A percentile compares a stretch with the other conserved stretches of the same genome.
Evolutionary conservation across 768 basidiomycete species (phyloP).

Genomic region (Leccinum ochraceum): DNA sequence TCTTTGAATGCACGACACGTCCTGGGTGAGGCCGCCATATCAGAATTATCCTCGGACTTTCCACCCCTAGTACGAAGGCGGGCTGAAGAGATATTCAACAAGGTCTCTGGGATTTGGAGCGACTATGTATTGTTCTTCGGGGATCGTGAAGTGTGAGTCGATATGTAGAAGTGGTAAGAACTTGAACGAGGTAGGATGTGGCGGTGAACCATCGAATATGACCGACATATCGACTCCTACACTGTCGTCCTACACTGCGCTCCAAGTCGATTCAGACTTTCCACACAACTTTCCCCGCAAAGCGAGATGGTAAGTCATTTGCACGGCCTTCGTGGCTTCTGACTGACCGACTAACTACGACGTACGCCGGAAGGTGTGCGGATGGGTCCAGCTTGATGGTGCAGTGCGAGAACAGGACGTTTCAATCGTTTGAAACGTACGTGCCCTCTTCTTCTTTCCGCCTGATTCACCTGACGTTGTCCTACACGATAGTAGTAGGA

Average conservation of each 20-base stretch:
- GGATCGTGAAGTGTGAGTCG: too few species aligned
- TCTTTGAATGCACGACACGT: too few species aligned
- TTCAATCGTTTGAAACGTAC: conserved; percentile 57
- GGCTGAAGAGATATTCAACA: too few species aligned
- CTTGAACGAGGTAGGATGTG: too few species aligned
- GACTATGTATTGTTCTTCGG: too few species aligned
- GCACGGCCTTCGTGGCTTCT: not conserved
- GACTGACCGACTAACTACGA: not conserved
- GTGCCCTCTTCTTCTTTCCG: not conserved
- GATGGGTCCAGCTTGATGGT: conserved; percentile 71
- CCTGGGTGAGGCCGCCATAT: too few species aligned
- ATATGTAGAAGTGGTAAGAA: not conserved
- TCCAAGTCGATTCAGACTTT: conserved; percentile 26
- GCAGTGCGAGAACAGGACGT: conserved; percentile 68
- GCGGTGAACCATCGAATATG: not conserved
- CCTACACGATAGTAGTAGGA: not conserved
- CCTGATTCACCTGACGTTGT: not conserved
- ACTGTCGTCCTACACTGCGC: conserved; percentile 11
- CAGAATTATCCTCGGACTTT: too few species aligned
- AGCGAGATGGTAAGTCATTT: conserved; percentile 50
- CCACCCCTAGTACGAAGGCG: too few species aligned
- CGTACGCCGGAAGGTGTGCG: conserved; percentile 56
- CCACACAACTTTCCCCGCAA: conserved; percentile 52
- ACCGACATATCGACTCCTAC: conserved; percentile 14
- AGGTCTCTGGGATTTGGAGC: too few species aligned